These are phyloP conservation scores for Baorangia bicolor DNA, from an alignment of 768 basidiomycete genomes.

Conservation along the genomic window DNA sequence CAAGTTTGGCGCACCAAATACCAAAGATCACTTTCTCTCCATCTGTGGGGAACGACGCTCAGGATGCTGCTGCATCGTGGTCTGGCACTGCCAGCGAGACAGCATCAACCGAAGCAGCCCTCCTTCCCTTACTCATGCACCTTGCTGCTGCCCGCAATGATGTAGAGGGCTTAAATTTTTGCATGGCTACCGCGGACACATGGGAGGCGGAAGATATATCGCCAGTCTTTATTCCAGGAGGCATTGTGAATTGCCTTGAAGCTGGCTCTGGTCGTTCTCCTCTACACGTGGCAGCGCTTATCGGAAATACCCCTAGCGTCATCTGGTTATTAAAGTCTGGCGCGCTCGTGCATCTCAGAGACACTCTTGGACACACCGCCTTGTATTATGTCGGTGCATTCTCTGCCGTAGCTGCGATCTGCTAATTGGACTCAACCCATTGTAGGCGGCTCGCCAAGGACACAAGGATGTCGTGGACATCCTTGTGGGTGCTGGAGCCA, in stretches of 20 bases:
- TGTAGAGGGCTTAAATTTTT: conserved; percentile 57
- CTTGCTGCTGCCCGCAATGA: conserved; percentile 76
- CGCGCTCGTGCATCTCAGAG: conserved; percentile 80
- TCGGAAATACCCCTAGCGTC: conserved; percentile 49
- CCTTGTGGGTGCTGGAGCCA: conserved; percentile 72
- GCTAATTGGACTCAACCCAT: background rate
- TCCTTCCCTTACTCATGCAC: conserved; percentile 78
- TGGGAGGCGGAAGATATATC: conserved; percentile 24
- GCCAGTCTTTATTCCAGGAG: conserved; percentile 48
- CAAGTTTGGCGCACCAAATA: conserved; percentile 37
- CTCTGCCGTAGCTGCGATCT: background rate
- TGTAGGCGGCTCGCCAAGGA: conserved; percentile 73
- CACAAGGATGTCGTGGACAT: conserved; percentile 59
- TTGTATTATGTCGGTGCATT: conserved; percentile 67
- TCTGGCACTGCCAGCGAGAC: conserved; percentile 77
- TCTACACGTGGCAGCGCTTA: conserved; percentile 75
- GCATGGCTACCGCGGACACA: conserved; percentile 39
- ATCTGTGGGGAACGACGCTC: conserved; percentile 38
- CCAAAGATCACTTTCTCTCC: conserved; percentile 39
- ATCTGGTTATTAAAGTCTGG: conserved; percentile 63
- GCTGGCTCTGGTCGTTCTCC: conserved; percentile 70
- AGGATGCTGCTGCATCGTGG: conserved; percentile 61
- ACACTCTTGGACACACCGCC: conserved; percentile 77
- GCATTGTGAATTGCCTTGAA: conserved; percentile 73
- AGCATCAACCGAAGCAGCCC: conserved; percentile 61